phyloP scores from a whole-genome alignment of 805 yeast species.

The Starmera caribaea region DNA sequence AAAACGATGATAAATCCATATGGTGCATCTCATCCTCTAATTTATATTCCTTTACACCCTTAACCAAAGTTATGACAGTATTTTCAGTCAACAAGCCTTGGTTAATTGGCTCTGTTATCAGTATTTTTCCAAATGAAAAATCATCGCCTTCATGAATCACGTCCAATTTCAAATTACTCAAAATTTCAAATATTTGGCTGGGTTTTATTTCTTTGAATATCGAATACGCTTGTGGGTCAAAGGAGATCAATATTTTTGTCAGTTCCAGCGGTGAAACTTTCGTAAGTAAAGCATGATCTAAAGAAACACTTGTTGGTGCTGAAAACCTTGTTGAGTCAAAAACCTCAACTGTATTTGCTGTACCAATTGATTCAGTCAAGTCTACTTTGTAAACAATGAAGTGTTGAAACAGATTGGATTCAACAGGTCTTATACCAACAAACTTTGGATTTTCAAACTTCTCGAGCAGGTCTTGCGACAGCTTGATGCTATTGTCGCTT shows the following conservation, averaged over 20 bases:
- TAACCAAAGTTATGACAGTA: slow-evolving; percentile 49
- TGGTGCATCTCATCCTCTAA: slow-evolving; percentile 5
- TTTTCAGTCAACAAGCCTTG: slow-evolving; percentile 46
- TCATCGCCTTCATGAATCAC: slow-evolving; percentile 13
- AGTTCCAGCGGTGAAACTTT: slow-evolving; percentile 8
- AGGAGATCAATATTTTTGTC: slow-evolving; percentile 12
- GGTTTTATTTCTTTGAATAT: slow-evolving; percentile 11
- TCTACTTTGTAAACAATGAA: too few species aligned
- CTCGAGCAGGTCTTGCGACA: too few species aligned
- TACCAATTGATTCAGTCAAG: too few species aligned
- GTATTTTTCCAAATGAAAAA: slow-evolving; percentile 30
- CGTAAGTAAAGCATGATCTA: slow-evolving; percentile 9
- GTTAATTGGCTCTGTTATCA: slow-evolving; percentile 62
- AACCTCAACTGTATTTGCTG: neutral
- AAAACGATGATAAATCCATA: slow-evolving; percentile 13
- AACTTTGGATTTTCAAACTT: too few species aligned
- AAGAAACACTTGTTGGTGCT: slow-evolving; percentile 8
- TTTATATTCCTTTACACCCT: slow-evolving; percentile 8
- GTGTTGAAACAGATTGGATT: too few species aligned
- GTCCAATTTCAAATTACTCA: slow-evolving; percentile 6
- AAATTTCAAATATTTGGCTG: slow-evolving; percentile 4
- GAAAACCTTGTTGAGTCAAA: neutral
- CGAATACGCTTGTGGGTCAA: slow-evolving; percentile 11
- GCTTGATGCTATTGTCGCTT: too few species aligned
- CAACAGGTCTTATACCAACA: too few species aligned